A percentile compares a stretch with the other conserved stretches of the same genome.
phyloP scores from a whole-genome alignment of 2,329 filamentous ascomycete genomes.

The Claviceps digitariae region DNA sequence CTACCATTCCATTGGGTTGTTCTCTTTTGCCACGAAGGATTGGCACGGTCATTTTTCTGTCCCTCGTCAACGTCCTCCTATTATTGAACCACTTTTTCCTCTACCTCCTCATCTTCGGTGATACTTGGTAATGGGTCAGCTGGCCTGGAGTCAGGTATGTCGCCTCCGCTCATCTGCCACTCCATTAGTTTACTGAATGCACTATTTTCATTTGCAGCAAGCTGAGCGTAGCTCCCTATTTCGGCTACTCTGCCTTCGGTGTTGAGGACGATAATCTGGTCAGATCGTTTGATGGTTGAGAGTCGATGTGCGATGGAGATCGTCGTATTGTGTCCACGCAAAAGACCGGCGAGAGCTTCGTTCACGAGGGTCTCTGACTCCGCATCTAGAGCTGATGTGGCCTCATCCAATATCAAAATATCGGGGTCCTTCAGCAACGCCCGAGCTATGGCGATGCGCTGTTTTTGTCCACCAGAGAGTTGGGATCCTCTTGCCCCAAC shows the following conservation, averaged over 20 bases:
- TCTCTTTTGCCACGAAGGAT: not conserved
- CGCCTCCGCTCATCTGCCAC: conserved; percentile 90
- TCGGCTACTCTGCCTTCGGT: conserved; percentile 82
- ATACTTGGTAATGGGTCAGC: conserved; percentile 26
- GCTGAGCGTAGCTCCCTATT: conserved; percentile 67
- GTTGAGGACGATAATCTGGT: conserved; percentile 85
- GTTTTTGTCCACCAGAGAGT: conserved; percentile 91
- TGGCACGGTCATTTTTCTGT: not conserved
- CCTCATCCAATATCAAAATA: conserved; percentile 92
- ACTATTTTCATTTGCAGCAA: conserved; percentile 60
- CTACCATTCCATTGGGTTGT: not conserved
- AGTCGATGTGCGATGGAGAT: conserved; percentile 95
- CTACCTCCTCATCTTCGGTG: conserved; percentile 38
- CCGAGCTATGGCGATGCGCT: conserved; percentile 91
- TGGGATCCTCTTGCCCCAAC: conserved; percentile 88
- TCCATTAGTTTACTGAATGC: conserved; percentile 96
- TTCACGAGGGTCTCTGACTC: conserved; percentile 97
- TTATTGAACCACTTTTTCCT: conserved; percentile 27
- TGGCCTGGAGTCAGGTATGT: conserved; percentile 33
- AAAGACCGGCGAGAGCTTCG: conserved; percentile 66
- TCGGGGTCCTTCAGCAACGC: conserved; percentile 92
- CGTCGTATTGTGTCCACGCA: conserved; percentile 82
- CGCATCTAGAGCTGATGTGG: conserved; percentile 88
- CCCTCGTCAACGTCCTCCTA: not conserved
- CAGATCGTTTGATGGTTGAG: conserved; percentile 90